Conservation (phyloP, 306 rosid genomes). For the Morella rubra region DNA sequence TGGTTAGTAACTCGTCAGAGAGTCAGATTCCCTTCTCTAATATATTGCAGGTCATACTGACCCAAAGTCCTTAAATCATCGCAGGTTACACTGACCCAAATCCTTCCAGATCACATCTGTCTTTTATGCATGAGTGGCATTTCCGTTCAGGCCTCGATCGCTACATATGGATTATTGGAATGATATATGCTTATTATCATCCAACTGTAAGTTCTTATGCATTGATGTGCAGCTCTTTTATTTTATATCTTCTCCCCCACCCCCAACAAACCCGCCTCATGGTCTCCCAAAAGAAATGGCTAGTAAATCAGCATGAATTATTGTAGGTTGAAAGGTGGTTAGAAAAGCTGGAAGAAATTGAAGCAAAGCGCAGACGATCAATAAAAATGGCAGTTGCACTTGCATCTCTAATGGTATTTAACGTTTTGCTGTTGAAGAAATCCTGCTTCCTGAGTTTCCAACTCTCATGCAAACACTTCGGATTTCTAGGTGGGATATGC, state of each 20-base stretch:
- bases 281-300: too few relatives aligned
- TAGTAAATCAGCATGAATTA: too few relatives aligned
- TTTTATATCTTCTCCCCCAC: background rate
- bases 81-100: constrained; percentile 74
- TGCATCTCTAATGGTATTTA: constrained; percentile 51
- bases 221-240: constrained; percentile 18
- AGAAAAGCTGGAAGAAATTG: constrained; percentile 91
- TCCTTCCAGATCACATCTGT: constrained; percentile 51
- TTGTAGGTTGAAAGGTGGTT: constrained; percentile 83
- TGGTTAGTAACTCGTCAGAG: constrained; percentile 52
- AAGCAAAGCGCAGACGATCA: constrained; percentile 65
- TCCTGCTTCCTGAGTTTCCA: constrained; percentile 17
- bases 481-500: constrained; percentile 69
- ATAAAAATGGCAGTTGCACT: constrained; percentile 66
- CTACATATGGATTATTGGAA: constrained; percentile 93
- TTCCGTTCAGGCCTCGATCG: constrained; percentile 97
- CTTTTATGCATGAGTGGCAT: constrained; percentile 88
- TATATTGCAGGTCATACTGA: constrained; percentile 34
- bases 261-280: background rate
- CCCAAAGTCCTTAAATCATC: constrained; percentile 18
- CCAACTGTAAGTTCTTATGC: constrained; percentile 63
- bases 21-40: constrained; percentile 15
- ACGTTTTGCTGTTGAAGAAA: constrained; percentile 3
- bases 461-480: constrained; percentile 31
- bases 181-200: constrained; percentile 94